A percentile compares a stretch with the other conserved stretches of the same genome.
Conservation (phyloP, 495 filamentous ascomycete genomes). For the Talaromyces ruber region DNA sequence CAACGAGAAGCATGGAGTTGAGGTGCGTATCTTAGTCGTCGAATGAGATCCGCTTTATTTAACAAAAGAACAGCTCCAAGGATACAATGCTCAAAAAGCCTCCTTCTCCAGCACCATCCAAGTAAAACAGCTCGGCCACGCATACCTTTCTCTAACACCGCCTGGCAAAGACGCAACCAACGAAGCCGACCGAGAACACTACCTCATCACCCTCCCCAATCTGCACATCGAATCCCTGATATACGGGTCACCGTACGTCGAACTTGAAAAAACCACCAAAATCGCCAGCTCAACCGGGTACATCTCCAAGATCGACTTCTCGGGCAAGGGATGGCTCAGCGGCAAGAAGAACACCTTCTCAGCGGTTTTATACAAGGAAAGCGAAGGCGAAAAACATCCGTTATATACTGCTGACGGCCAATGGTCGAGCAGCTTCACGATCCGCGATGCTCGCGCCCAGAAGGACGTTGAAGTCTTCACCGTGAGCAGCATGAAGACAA, state of each 20-base stretch:
- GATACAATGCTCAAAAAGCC: conserved; percentile 97
- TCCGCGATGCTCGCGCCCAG: conserved; percentile 66
- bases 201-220: conserved; percentile 84
- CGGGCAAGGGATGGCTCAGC: conserved; percentile 83
- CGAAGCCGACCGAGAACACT: conserved; percentile 51
- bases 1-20: conserved; percentile 75
- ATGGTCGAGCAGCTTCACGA: conserved; percentile 79
- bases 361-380: conserved; percentile 64
- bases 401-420: conserved; percentile 83
- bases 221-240: conserved; percentile 93
- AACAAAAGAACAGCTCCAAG: conserved; percentile 53
- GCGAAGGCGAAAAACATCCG: conserved; percentile 67
- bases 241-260: conserved; percentile 83
- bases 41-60: neutral
- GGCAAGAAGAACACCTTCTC: conserved; percentile 93
- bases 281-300: conserved; percentile 83
- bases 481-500: conserved; percentile 49
- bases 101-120: conserved; percentile 88
- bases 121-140: conserved; percentile 93
- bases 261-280: conserved; percentile 72
- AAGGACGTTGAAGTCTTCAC: conserved; percentile 62
- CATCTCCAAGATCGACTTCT: conserved; percentile 88
- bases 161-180: conserved; percentile 40
- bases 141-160: conserved; percentile 66
- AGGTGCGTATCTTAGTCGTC: conserved; percentile 28